Percentiles rank a stretch among this genome's conserved stretches.
phyloP scores from a whole-genome alignment of 208 protist species.

The Crithidia brevicula region DNA sequence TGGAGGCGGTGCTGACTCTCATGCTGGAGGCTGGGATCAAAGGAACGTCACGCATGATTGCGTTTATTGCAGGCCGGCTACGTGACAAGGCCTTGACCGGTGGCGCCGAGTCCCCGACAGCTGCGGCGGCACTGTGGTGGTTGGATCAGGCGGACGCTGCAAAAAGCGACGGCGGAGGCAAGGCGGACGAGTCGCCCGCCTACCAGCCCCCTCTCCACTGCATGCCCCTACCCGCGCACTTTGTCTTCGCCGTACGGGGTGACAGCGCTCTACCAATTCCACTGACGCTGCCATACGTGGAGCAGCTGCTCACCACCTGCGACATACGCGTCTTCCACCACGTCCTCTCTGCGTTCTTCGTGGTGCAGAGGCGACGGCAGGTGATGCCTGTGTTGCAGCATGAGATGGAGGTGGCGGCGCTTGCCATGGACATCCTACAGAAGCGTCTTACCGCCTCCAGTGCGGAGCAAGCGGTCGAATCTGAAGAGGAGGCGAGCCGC shows the following conservation, averaged over 20 bases:
- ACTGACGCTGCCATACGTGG: conserved; percentile 38
- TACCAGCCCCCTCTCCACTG: background rate
- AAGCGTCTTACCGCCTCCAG: conserved; percentile 11
- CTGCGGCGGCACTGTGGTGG: background rate
- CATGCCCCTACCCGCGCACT: conserved; percentile 48
- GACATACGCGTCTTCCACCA: conserved; percentile 47
- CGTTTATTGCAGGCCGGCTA: conserved; percentile 6
- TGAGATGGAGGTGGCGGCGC: conserved; percentile 26
- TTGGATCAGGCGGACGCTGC: background rate
- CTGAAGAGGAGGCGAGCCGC: background rate
- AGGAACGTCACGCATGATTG: conserved; percentile 8
- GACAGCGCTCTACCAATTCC: conserved; percentile 38
- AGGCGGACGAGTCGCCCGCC: background rate
- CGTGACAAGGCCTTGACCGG: conserved; percentile 2
- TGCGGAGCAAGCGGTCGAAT: background rate
- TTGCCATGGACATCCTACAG: conserved; percentile 23
- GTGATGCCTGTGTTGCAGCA: conserved; percentile 2
- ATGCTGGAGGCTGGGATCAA: conserved; percentile 32
- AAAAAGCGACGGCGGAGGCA: background rate
- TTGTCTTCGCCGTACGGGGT: conserved; percentile 58
- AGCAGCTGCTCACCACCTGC: conserved; percentile 41
- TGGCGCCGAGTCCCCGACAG: background rate
- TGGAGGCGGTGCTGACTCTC: conserved; percentile 40
- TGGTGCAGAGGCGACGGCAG: conserved; percentile 24
- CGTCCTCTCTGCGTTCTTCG: conserved; percentile 49